These are phyloP conservation scores for Yarrowia keelungensis DNA, from an alignment of 805 yeast species.

Conservation along the genomic window DNA sequence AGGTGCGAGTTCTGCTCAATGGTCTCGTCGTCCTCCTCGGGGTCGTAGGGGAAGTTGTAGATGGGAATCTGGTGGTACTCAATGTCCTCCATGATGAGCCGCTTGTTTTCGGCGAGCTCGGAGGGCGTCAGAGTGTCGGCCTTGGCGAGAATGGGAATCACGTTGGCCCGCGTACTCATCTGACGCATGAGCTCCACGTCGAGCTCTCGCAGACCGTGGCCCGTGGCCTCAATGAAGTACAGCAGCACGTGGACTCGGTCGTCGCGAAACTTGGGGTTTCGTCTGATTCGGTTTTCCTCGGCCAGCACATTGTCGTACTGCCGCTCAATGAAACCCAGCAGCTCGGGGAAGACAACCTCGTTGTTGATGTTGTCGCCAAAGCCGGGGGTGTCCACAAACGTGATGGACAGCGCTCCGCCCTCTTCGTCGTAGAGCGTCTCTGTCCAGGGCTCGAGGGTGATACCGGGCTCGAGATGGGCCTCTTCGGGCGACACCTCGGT, in stretches of 20 bases:
- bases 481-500: conserved; percentile 12
- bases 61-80: conserved; percentile 64
- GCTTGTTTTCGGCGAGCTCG: conserved; percentile 65
- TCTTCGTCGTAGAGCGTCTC: conserved; percentile 63
- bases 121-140: conserved; percentile 77
- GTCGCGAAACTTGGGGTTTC: conserved; percentile 75
- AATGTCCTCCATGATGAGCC: conserved; percentile 63
- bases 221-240: conserved; percentile 73
- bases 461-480: conserved; percentile 37
- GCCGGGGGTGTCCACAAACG: conserved; percentile 75
- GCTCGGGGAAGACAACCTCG: conserved; percentile 56
- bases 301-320: conserved; percentile 76
- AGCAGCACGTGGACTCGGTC: conserved; percentile 78
- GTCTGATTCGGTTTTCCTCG: conserved; percentile 75
- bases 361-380: conserved; percentile 80
- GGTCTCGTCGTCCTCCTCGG: conserved; percentile 56
- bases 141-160: conserved; percentile 81
- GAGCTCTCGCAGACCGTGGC: conserved; percentile 65
- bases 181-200: conserved; percentile 76
- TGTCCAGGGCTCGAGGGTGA: conserved; percentile 25
- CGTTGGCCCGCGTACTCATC: conserved; percentile 74
- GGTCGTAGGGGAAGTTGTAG: conserved; percentile 76
- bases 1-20: conserved; percentile 51
- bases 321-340: conserved; percentile 67
- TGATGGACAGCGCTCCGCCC: conserved; percentile 57